These are phyloP conservation scores for Clarkia xantiana DNA, from an alignment of 345 rosid species.

Conservation along the genomic window DNA sequence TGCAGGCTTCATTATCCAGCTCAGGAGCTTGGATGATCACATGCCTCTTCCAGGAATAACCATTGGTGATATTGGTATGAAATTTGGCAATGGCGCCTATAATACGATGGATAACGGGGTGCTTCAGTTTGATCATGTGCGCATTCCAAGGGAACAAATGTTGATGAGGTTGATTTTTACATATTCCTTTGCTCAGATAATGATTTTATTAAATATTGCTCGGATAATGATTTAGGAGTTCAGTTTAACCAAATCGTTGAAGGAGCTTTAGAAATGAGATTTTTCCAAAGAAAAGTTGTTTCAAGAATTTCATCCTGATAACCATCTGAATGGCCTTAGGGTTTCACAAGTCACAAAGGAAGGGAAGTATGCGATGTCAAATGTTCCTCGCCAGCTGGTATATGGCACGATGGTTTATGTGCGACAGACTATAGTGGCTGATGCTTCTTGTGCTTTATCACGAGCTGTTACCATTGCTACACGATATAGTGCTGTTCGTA, in stretches of 20 bases:
- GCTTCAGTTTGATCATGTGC: slow-evolving; percentile 77
- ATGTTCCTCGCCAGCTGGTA: slow-evolving; percentile 78
- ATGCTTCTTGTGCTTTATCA: slow-evolving; percentile 81
- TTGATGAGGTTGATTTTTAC: slow-evolving; percentile 56
- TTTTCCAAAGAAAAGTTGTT: too few species aligned
- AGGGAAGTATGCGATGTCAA: slow-evolving; percentile 63
- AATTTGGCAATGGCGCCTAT: slow-evolving; percentile 87
- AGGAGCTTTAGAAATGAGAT: too few species aligned
- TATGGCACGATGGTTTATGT: slow-evolving; percentile 97
- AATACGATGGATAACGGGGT: slow-evolving; percentile 95
- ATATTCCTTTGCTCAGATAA: neutral
- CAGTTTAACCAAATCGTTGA: too few species aligned
- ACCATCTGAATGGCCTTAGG: slow-evolving; percentile 36
- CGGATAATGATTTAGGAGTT: too few species aligned
- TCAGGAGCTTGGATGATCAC: slow-evolving; percentile 89
- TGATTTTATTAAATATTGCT: too few species aligned
- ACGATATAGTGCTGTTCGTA: slow-evolving; percentile 87
- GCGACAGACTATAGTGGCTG: slow-evolving; percentile 71
- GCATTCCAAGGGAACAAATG: slow-evolving; percentile 92
- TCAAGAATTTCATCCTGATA: too few species aligned
- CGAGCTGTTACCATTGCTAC: slow-evolving; percentile 95
- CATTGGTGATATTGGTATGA: slow-evolving; percentile 87
- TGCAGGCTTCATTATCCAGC: slow-evolving; percentile 91
- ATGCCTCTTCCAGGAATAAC: slow-evolving; percentile 89
- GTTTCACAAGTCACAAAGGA: slow-evolving; percentile 79